Percentiles rank a stretch among this genome's conserved stretches.
phyloP scores from a whole-genome alignment of 805 yeast genomes.

The Grigorovia yakushimaensis region DNA sequence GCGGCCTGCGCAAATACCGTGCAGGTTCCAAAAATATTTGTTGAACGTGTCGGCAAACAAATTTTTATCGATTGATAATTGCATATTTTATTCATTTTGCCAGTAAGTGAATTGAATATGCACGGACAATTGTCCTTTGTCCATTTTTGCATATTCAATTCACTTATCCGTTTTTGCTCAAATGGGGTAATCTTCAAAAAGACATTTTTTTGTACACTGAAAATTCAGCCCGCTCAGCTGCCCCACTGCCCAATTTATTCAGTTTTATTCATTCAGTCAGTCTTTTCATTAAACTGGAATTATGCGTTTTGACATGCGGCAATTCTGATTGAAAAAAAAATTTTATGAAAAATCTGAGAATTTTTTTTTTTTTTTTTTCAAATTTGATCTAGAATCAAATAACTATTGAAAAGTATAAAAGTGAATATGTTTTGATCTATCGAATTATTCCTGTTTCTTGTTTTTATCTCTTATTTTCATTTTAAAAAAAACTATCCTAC shows the following conservation, averaged over 20 bases:
- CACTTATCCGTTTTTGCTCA: too few species aligned
- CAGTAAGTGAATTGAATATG: neutral
- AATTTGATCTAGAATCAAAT: neutral
- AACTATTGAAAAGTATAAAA: neutral
- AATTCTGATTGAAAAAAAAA: too few species aligned
- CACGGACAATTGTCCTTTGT: neutral
- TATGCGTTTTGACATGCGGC: too few species aligned
- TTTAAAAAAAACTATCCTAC: slow-evolving; percentile 1
- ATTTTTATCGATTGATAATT: neutral
- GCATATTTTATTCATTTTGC: slow-evolving; percentile 3
- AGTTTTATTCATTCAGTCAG: too few species aligned
- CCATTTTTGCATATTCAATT: neutral
- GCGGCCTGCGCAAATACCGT: neutral
- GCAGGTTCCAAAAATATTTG: too few species aligned
- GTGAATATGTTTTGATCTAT: neutral
- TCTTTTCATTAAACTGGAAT: too few species aligned
- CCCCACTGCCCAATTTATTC: too few species aligned
- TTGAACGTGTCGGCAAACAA: too few species aligned
- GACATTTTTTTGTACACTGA: too few species aligned
- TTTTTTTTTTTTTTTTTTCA: neutral
- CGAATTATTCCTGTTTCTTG: neutral
- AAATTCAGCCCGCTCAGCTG: too few species aligned
- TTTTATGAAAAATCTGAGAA: too few species aligned
- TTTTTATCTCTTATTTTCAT: neutral
- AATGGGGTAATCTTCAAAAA: too few species aligned